phyloP scores from a whole-genome alignment of 805 yeast genomes.

The Sugiyamaella americana region DNA sequence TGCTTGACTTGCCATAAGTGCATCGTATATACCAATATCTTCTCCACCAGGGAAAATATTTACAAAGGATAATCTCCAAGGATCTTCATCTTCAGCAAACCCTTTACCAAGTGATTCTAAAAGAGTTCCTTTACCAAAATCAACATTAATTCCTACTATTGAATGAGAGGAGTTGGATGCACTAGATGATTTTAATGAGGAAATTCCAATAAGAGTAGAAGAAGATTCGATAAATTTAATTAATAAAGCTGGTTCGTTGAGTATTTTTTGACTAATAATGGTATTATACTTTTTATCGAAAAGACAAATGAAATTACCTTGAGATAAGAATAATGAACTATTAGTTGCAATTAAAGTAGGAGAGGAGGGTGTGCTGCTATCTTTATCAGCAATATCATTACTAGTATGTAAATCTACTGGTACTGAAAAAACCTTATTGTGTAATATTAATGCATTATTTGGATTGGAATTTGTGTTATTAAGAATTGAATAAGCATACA shows the following conservation, averaged over 20 bases:
- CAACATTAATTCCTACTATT: slow-evolving; percentile 35
- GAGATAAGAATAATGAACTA: slow-evolving; percentile 23
- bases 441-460: background rate
- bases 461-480: background rate
- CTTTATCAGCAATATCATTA: background rate
- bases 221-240: background rate
- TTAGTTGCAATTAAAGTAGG: slow-evolving; percentile 25
- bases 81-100: slow-evolving; percentile 26
- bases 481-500: slow-evolving; percentile 1
- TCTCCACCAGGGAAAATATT: slow-evolving; percentile 13
- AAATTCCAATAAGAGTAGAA: background rate
- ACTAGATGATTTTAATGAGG: background rate
- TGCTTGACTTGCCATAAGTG: slow-evolving; percentile 25
- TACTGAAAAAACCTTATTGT: background rate
- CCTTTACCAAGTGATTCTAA: slow-evolving; percentile 67
- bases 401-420: too few relatives aligned
- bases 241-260: background rate
- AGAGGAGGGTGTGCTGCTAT: background rate
- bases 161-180: slow-evolving; percentile 1
- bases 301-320: slow-evolving; percentile 30
- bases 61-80: slow-evolving; percentile 18
- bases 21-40: slow-evolving; percentile 14
- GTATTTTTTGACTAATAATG: slow-evolving; percentile 16
- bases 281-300: slow-evolving; percentile 34
- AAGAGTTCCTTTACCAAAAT: slow-evolving; percentile 62